Evolutionary conservation across 352 stramenopile species (phyloP), one percentile per base, ranked within the genome.

Genomic region (Globisporangium spinosum): DNA sequence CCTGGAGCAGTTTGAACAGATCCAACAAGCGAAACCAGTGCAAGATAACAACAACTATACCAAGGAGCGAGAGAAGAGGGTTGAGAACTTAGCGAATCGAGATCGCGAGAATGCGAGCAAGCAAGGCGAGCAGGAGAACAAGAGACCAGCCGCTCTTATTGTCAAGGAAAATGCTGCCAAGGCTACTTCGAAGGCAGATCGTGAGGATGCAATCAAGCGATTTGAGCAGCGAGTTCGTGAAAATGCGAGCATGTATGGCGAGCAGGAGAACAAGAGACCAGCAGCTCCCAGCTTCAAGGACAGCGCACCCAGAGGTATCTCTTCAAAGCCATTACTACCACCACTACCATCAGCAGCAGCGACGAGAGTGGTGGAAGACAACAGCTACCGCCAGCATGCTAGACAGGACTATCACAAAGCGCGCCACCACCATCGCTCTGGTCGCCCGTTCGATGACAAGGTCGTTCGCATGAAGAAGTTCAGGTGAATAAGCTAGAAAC

Each of bases 91-190:
- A 23, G 40, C 38, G 25, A 38, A 38, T 6, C 56, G 56, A 15
- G 32, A 49, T 13, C 25, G 17, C 2, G 32, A 47, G 20, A 15
- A 3, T 49, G 1, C n/a, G 2, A 23, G 6, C 29, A 61, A 40
- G 10, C 29, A 47, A 22, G 35, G 10, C 32, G 56, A 62, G 20
- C 56, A 62, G 56, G 56, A 62, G 32, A 62, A 62, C 32, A 62
- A 62, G 56, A 38, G n/a, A 23, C 56, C 56, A 51, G 43, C n/a
- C n/a, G 9, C 32, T 49, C 56, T 5, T 1, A 62, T n/a, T 17
- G 17, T 3, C 17, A 22, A 43, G n/a, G 47, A 55, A 1, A 27
- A 13, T 10, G n/a, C 47, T 6, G 2, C 10, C n/a, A 55, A 27
- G 8, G 47, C 47, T 23, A 15, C 47, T 55, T 12, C 6, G 9